Percentiles rank a stretch among this genome's conserved stretches.
These are phyloP conservation scores for Russula earlei DNA, from an alignment of 768 basidiomycete species.

Conservation along the genomic window DNA sequence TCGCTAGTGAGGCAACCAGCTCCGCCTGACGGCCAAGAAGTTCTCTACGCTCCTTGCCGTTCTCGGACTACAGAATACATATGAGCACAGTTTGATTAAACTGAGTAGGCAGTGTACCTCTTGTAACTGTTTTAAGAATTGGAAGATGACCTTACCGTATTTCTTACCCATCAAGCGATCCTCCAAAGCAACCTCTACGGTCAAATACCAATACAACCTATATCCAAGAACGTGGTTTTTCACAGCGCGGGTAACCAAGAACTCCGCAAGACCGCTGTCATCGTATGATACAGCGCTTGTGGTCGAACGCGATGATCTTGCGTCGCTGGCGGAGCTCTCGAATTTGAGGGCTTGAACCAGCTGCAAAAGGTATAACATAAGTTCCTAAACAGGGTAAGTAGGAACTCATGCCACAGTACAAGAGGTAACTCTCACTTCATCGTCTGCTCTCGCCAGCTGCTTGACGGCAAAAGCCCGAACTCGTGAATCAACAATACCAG, in stretches of 20 bases:
- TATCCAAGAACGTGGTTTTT: conserved; percentile 81
- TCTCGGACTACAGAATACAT: conserved; percentile 41
- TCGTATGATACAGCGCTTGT: conserved; percentile 76
- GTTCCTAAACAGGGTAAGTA: conserved; percentile 51
- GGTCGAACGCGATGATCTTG: conserved; percentile 61
- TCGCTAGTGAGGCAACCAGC: conserved; percentile 76
- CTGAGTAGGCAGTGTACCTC: conserved; percentile 45
- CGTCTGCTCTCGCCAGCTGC: conserved; percentile 84
- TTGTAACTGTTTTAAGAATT: conserved; percentile 80
- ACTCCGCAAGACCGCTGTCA: conserved; percentile 89
- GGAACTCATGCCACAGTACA: background rate
- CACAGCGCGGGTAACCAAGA: conserved; percentile 79
- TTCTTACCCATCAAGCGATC: conserved; percentile 33
- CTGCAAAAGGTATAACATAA: conserved; percentile 86
- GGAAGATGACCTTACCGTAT: conserved; percentile 54
- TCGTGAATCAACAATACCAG: conserved; percentile 79
- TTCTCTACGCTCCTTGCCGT: conserved; percentile 75
- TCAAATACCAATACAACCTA: conserved; percentile 93
- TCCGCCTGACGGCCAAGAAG: conserved; percentile 88
- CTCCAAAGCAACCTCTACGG: conserved; percentile 89
- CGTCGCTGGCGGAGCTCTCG: conserved; percentile 73
- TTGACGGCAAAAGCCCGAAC: conserved; percentile 92
- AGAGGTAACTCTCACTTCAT: conserved; percentile 54
- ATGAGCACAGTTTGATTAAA: background rate
- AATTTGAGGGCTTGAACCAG: conserved; percentile 98